Conservation (phyloP, 148 eudicot species). For the Nyssa sinensis region DNA sequence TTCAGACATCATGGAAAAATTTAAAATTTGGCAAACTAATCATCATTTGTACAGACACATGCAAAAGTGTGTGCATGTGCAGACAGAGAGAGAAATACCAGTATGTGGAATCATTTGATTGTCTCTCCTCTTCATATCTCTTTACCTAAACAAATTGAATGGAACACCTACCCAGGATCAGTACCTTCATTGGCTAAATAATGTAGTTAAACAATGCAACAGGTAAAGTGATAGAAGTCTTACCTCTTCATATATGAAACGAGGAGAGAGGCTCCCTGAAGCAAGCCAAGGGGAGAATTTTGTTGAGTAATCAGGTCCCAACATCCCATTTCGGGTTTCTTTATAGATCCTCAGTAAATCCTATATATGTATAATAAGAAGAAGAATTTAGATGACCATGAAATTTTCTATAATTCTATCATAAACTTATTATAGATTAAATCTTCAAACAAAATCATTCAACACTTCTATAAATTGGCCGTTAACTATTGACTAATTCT, state of each 20-base stretch:
- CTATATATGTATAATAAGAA: slow-evolving; percentile 27
- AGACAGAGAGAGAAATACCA: slow-evolving; percentile 45
- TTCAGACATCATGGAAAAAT: neutral
- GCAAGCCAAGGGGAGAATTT: slow-evolving; percentile 98
- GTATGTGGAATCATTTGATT: slow-evolving; percentile 83
- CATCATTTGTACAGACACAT: neutral
- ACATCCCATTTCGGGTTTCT: slow-evolving; percentile 86
- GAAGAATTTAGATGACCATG: neutral
- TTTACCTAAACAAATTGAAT: slow-evolving; percentile 50
- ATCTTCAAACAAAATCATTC: neutral
- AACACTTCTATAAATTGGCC: neutral
- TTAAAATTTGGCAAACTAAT: slow-evolving; percentile 1
- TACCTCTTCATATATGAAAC: slow-evolving; percentile 83
- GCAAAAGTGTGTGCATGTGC: no score
- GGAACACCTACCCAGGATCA: neutral
- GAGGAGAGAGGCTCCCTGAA: slow-evolving; percentile 84
- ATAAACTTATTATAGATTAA: neutral
- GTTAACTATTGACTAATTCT: neutral
- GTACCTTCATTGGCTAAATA: neutral
- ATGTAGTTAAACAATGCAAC: neutral
- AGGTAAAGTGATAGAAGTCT: neutral
- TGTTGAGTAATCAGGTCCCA: slow-evolving; percentile 96
- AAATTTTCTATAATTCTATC: neutral
- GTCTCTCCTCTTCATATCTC: slow-evolving; percentile 71
- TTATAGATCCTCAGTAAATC: slow-evolving; percentile 70